phyloP scores from a whole-genome alignment of 2,329 filamentous ascomycete genomes.

The Ceratocystis papillata region DNA sequence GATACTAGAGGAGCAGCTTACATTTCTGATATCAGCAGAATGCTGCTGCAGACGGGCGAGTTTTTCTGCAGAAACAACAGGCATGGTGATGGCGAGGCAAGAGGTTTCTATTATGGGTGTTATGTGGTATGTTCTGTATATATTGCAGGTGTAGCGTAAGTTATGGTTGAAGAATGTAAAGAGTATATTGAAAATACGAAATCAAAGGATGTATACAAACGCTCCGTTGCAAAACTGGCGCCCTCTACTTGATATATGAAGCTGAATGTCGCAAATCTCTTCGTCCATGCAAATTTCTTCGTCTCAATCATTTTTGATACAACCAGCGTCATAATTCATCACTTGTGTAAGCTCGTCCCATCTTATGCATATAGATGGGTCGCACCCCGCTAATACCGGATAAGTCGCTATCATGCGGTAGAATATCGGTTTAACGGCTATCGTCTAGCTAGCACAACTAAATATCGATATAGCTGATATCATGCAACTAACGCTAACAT shows the following conservation, averaged over 20 bases:
- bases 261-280: not conserved
- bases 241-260: constrained; percentile 13
- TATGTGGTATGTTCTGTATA: too few species aligned
- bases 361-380: constrained; percentile 16
- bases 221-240: not conserved
- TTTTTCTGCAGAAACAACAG: constrained; percentile 81
- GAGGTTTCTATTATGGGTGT: too few species aligned
- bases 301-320: constrained; percentile 13
- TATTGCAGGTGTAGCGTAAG: not conserved
- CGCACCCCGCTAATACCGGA: constrained; percentile 18
- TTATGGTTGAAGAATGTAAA: not conserved
- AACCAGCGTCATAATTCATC: constrained; percentile 21
- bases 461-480: constrained; percentile 11
- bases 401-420: constrained; percentile 9
- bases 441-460: not conserved
- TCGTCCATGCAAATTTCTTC: not conserved
- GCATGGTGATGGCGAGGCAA: constrained; percentile 50
- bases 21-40: constrained; percentile 84
- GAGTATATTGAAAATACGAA: not conserved
- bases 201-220: not conserved
- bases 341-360: constrained; percentile 1
- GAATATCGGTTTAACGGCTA: constrained; percentile 3
- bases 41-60: constrained; percentile 81
- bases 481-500: constrained; percentile 12
- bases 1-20: constrained; percentile 35